A percentile compares a stretch with the other conserved stretches of the same genome.
Conservation (phyloP, 2,329 filamentous ascomycete genomes). For the Kalaharituber pfeilii region DNA sequence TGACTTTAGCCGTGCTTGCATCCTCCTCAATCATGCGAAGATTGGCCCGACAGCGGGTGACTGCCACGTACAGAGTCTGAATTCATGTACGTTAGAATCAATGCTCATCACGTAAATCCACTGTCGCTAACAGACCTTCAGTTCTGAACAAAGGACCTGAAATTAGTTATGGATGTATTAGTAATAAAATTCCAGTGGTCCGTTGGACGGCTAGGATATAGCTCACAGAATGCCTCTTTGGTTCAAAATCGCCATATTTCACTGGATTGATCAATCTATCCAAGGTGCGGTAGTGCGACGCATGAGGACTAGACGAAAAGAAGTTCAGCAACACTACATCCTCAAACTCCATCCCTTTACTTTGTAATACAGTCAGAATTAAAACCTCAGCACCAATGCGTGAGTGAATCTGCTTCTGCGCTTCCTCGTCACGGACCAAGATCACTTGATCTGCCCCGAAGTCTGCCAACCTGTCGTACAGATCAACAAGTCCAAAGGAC, state of each 20-base stretch:
- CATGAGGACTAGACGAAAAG: constrained; percentile 11
- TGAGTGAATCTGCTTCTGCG: constrained; percentile 18
- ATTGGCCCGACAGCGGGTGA: constrained; percentile 9
- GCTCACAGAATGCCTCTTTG: neutral
- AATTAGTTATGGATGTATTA: no score
- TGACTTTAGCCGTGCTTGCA: neutral
- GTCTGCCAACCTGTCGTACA: neutral
- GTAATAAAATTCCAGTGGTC: no score
- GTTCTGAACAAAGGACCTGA: neutral
- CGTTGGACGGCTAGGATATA: no score
- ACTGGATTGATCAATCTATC: neutral
- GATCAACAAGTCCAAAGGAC: neutral
- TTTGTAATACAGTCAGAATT: constrained; percentile 25
- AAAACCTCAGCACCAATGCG: constrained; percentile 21
- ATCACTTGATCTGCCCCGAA: constrained; percentile 26
- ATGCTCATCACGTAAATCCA: no score
- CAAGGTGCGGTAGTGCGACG: constrained; percentile 1
- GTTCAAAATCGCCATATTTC: neutral
- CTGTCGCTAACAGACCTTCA: neutral
- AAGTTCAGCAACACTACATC: constrained; percentile 26
- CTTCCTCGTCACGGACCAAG: constrained; percentile 24
- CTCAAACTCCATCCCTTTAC: constrained; percentile 28
- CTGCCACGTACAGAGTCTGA: constrained; percentile 12
- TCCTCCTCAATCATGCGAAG: constrained; percentile 11
- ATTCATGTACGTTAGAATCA: no score